A percentile compares a stretch with the other conserved stretches of the same genome.
Evolutionary conservation across 768 basidiomycete species (phyloP).

Genomic region (Lentinula sp.): DNA sequence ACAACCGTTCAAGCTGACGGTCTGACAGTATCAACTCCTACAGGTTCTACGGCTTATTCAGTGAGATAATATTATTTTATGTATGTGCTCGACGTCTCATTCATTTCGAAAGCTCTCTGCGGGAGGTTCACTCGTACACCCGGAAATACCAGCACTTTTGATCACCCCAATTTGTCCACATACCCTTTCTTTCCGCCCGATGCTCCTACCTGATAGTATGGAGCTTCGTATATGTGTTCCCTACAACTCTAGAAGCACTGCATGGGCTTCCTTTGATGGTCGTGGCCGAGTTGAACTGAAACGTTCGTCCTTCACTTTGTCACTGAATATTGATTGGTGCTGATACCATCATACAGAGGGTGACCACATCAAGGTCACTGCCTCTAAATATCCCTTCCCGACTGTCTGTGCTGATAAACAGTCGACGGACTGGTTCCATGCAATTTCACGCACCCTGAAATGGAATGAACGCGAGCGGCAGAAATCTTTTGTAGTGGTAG

Average conservation of each 20-base stretch:
- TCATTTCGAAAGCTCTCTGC: slow-evolving; percentile 64
- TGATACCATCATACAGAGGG: slow-evolving; percentile 62
- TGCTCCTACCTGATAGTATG: slow-evolving; percentile 98
- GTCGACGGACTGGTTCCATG: slow-evolving; percentile 97
- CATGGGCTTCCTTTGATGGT: slow-evolving; percentile 99
- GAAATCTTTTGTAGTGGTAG: slow-evolving; percentile 97
- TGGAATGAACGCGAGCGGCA: slow-evolving; percentile 99
- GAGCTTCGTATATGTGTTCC: slow-evolving; percentile 98
- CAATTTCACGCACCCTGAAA: slow-evolving; percentile 93
- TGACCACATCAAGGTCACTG: slow-evolving; percentile 97
- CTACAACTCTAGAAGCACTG: slow-evolving; percentile 95
- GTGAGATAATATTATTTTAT: slow-evolving; percentile 33
- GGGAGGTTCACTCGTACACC: slow-evolving; percentile 95
- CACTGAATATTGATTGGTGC: slow-evolving; percentile 8
- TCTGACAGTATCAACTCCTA: slow-evolving; percentile 91
- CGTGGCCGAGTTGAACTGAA: slow-evolving; percentile 93
- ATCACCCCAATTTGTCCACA: slow-evolving; percentile 99
- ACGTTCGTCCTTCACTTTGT: slow-evolving; percentile 50
- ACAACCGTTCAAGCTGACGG: slow-evolving; percentile 99
- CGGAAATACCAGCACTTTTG: slow-evolving; percentile 93
- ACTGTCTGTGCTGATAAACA: slow-evolving; percentile 98
- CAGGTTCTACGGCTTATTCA: slow-evolving; percentile 98
- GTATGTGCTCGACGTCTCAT: background rate
- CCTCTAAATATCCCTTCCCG: slow-evolving; percentile 96
- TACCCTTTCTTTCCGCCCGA: slow-evolving; percentile 96